phyloP scores from a whole-genome alignment of 495 filamentous ascomycete genomes.

The Lineolata rhizophorae region DNA sequence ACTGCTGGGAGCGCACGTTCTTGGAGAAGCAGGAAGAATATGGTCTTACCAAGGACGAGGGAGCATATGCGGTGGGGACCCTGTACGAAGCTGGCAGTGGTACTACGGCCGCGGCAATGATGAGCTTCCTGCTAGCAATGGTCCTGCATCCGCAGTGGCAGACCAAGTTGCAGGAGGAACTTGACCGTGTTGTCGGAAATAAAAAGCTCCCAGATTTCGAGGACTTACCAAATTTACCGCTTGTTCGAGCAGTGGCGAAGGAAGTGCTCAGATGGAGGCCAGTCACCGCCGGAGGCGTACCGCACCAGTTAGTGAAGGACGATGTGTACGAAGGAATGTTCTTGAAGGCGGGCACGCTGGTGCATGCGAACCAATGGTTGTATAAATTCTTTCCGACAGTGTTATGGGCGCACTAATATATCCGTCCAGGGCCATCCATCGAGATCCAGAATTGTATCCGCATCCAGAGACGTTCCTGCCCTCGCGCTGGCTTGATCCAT shows the following conservation, averaged over 20 bases:
- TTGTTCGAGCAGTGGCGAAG: slow-evolving; percentile 11
- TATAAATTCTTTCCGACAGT: slow-evolving; percentile 4
- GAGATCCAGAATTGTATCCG: slow-evolving; percentile 16
- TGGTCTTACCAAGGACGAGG: neutral
- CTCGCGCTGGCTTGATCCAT: slow-evolving; percentile 17
- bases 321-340: slow-evolving; percentile 15
- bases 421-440: slow-evolving; percentile 11
- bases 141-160: slow-evolving; percentile 13
- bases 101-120: slow-evolving; percentile 14
- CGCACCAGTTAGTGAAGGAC: slow-evolving; percentile 12
- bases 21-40: slow-evolving; percentile 1
- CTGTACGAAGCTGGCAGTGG: slow-evolving; percentile 14
- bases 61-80: neutral
- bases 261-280: slow-evolving; percentile 12
- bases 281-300: slow-evolving; percentile 5
- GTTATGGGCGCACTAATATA: neutral
- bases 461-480: slow-evolving; percentile 18
- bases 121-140: slow-evolving; percentile 16
- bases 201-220: slow-evolving; percentile 8
- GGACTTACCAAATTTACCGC: slow-evolving; percentile 8
- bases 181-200: slow-evolving; percentile 10
- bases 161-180: slow-evolving; percentile 11
- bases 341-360: slow-evolving; percentile 14
- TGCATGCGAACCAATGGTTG: slow-evolving; percentile 10
- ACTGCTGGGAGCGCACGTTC: slow-evolving; percentile 1